phyloP scores from a whole-genome alignment of 2,329 filamentous ascomycete species.

The Neofusicoccum sp. region DNA sequence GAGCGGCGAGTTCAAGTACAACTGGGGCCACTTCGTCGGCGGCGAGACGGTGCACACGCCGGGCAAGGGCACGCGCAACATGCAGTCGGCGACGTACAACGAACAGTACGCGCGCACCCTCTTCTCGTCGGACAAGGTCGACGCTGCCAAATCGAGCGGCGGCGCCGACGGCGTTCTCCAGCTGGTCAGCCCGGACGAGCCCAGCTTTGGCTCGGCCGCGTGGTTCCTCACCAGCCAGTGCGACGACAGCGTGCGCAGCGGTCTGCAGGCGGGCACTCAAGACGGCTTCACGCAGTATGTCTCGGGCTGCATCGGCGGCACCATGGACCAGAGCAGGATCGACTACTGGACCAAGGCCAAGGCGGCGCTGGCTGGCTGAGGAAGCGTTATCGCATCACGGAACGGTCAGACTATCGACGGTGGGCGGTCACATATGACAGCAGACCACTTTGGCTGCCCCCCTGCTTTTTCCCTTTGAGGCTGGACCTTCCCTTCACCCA shows the following conservation, averaged over 20 bases:
- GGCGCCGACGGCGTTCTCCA: slow-evolving; percentile 51
- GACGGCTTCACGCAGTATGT: slow-evolving; percentile 59
- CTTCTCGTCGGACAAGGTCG: slow-evolving; percentile 34
- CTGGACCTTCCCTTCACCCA: neutral
- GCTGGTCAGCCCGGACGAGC: slow-evolving; percentile 53
- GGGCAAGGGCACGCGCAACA: slow-evolving; percentile 73
- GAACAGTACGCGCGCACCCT: slow-evolving; percentile 57
- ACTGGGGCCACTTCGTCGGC: slow-evolving; percentile 65
- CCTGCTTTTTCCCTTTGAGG: neutral
- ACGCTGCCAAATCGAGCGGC: slow-evolving; percentile 35
- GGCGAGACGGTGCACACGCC: slow-evolving; percentile 37
- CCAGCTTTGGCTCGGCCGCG: slow-evolving; percentile 60
- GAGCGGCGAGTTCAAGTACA: slow-evolving; percentile 69
- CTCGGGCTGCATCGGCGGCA: slow-evolving; percentile 26
- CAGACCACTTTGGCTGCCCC: neutral
- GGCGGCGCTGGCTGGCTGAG: slow-evolving; percentile 15
- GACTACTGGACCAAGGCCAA: slow-evolving; percentile 19
- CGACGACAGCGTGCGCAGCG: slow-evolving; percentile 42
- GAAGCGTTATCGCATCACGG: neutral
- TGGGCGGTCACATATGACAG: neutral
- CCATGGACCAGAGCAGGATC: slow-evolving; percentile 13
- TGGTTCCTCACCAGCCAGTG: slow-evolving; percentile 66
- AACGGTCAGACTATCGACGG: neutral
- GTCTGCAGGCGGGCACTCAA: slow-evolving; percentile 50
- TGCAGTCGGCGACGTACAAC: slow-evolving; percentile 63